Percentiles rank a stretch among this genome's conserved stretches.
Evolutionary conservation across 2,329 filamentous ascomycete species (phyloP).

Genomic region (Xylariaceae sp.): DNA sequence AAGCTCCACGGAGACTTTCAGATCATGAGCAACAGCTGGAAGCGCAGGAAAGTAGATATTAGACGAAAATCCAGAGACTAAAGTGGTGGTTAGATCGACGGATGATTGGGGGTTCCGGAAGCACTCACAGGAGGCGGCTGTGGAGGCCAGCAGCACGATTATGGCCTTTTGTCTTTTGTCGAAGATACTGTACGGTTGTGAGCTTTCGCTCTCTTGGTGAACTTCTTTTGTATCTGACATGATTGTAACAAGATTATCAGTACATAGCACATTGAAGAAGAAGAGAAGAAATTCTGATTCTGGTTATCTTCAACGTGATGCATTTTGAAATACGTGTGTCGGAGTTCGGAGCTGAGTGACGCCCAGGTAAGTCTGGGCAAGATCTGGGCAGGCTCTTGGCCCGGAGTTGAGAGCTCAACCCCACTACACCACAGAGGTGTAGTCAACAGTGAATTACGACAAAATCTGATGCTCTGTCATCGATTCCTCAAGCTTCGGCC

Average conservation of each 20-base stretch:
- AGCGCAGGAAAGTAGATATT: constrained; percentile 50
- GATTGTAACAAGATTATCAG: neutral
- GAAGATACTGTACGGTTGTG: constrained; percentile 46
- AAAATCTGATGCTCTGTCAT: too few species aligned
- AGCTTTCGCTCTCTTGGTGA: constrained; percentile 2
- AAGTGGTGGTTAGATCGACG: neutral
- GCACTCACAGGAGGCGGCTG: constrained; percentile 46
- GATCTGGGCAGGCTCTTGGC: neutral
- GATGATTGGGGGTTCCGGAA: neutral
- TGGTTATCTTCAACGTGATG: neutral
- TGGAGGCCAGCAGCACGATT: constrained; percentile 44
- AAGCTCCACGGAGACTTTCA: constrained; percentile 36
- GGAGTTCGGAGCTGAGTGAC: constrained; percentile 7
- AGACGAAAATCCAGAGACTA: constrained; percentile 39
- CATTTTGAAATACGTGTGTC: neutral
- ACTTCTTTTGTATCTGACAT: neutral
- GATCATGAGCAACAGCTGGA: constrained; percentile 39
- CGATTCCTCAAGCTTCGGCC: neutral
- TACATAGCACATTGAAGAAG: too few species aligned
- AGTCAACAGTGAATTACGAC: neutral
- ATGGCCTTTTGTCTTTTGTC: constrained; percentile 45
- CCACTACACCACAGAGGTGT: neutral
- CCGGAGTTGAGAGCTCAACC: neutral
- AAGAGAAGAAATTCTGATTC: too few species aligned
- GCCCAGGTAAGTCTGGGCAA: neutral